Percentiles rank a stretch among this genome's conserved stretches.
Conservation (phyloP, 2,329 filamentous ascomycete species). For the Trichoderma polysporum region DNA sequence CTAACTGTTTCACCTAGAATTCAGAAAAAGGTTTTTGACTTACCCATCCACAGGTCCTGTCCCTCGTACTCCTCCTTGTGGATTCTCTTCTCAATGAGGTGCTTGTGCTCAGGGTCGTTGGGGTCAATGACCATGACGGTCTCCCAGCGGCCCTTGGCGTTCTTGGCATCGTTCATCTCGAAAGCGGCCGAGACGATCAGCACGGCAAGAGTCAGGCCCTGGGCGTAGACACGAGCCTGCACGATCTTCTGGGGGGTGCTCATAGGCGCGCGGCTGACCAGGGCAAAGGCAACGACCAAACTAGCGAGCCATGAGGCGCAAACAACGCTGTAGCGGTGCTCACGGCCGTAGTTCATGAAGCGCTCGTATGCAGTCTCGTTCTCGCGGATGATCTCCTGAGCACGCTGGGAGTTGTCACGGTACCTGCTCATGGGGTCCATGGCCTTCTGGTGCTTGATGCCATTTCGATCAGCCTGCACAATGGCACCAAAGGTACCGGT, state of each 20-base stretch:
- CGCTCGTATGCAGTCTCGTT: slow-evolving; percentile 59
- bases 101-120: slow-evolving; percentile 78
- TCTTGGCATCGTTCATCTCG: slow-evolving; percentile 74
- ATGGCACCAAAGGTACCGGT: slow-evolving; percentile 83
- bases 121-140: slow-evolving; percentile 79
- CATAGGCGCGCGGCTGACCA: slow-evolving; percentile 76
- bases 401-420: slow-evolving; percentile 61
- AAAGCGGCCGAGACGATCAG: slow-evolving; percentile 79
- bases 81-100: slow-evolving; percentile 80
- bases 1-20: not conserved
- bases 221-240: slow-evolving; percentile 91
- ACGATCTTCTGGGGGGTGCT: slow-evolving; percentile 82
- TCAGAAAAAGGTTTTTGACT: slow-evolving; percentile 29
- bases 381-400: slow-evolving; percentile 53
- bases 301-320: slow-evolving; percentile 77
- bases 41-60: slow-evolving; percentile 90
- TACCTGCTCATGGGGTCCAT: slow-evolving; percentile 68
- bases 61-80: slow-evolving; percentile 85
- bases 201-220: slow-evolving; percentile 82
- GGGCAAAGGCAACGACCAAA: slow-evolving; percentile 70
- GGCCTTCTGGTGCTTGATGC: slow-evolving; percentile 63
- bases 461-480: slow-evolving; percentile 75
- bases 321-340: slow-evolving; percentile 86
- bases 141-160: slow-evolving; percentile 77
- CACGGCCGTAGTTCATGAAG: slow-evolving; percentile 69